These are phyloP conservation scores for Septoria linicola DNA, from an alignment of 2,329 filamentous ascomycete species.

Conservation along the genomic window DNA sequence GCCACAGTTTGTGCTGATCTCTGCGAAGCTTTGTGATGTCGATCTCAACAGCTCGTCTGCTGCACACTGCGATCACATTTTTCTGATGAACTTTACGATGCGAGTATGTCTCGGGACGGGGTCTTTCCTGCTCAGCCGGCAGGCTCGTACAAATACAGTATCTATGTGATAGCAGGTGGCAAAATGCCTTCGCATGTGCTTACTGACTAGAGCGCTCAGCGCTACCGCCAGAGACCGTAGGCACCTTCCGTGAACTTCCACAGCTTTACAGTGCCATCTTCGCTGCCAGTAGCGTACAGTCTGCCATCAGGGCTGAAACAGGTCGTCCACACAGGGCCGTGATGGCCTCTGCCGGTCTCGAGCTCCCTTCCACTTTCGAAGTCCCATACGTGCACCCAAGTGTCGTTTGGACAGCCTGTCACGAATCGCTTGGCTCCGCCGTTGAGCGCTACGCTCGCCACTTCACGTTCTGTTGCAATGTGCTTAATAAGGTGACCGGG, in stretches of 20 bases:
- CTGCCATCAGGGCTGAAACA: slow-evolving; percentile 94
- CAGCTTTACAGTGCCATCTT: slow-evolving; percentile 96
- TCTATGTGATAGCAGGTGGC: neutral
- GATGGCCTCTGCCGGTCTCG: slow-evolving; percentile 93
- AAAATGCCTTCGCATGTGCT: neutral
- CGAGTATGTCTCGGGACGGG: too few relatives aligned
- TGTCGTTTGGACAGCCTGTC: slow-evolving; percentile 86
- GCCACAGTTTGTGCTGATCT: too few relatives aligned
- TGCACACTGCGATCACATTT: too few relatives aligned
- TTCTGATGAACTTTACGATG: too few relatives aligned
- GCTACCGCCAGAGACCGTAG: slow-evolving; percentile 64
- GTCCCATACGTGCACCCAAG: slow-evolving; percentile 93
- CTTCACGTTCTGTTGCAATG: slow-evolving; percentile 75
- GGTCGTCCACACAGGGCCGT: slow-evolving; percentile 95
- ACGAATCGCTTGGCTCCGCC: slow-evolving; percentile 78
- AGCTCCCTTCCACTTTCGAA: slow-evolving; percentile 81
- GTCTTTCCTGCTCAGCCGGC: too few relatives aligned
- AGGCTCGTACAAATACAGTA: neutral
- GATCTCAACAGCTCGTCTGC: neutral
- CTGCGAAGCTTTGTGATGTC: neutral
- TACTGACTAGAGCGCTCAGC: too few relatives aligned
- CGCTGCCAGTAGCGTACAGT: slow-evolving; percentile 91
- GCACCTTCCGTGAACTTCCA: slow-evolving; percentile 67
- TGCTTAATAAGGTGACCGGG: slow-evolving; percentile 74
- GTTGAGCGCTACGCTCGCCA: slow-evolving; percentile 88